Evolutionary conservation across 1,139 yeast genomes (phyloP).

Genomic region (Kluyveromyces sp.): DNA sequence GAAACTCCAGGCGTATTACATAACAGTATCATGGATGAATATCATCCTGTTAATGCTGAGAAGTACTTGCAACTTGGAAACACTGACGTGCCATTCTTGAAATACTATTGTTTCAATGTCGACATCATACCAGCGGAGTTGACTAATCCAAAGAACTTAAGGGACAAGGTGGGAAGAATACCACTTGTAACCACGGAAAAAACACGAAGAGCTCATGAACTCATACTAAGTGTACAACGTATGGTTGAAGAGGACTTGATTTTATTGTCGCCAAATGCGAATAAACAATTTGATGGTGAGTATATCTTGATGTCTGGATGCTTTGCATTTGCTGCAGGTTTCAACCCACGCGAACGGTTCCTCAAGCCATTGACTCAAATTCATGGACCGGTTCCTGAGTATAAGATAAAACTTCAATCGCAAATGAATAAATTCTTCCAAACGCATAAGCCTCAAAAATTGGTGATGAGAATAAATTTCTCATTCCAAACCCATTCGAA

Average conservation of each 20-base stretch:
- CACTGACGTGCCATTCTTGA: conserved; percentile 6
- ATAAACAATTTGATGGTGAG: conserved; percentile 43
- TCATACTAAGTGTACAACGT: conserved; percentile 38
- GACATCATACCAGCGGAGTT: conserved; percentile 11
- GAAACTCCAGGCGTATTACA: conserved; percentile 23
- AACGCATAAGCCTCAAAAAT: conserved; percentile 48
- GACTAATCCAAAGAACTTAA: conserved; percentile 2
- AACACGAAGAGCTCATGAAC: conserved; percentile 22
- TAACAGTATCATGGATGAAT: conserved; percentile 38
- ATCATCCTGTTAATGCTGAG: conserved; percentile 31
- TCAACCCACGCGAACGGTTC: conserved; percentile 52
- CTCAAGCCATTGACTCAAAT: conserved; percentile 47
- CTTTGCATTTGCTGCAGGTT: conserved; percentile 70
- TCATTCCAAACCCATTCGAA: conserved; percentile 66
- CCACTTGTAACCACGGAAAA: conserved; percentile 9
- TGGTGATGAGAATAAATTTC: conserved; percentile 74
- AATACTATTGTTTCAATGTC: conserved; percentile 10
- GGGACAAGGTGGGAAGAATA: conserved; percentile 10
- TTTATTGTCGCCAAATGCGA: conserved; percentile 44
- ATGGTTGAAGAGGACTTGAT: conserved; percentile 65
- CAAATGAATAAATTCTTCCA: conserved; percentile 75
- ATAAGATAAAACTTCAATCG: conserved; percentile 52
- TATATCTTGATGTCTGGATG: conserved; percentile 58
- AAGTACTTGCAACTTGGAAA: conserved; percentile 8
- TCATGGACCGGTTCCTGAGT: conserved; percentile 68